These are phyloP conservation scores for Pyrenophora seminiperda DNA, from an alignment of 2,329 filamentous ascomycete genomes.

Conservation along the genomic window DNA sequence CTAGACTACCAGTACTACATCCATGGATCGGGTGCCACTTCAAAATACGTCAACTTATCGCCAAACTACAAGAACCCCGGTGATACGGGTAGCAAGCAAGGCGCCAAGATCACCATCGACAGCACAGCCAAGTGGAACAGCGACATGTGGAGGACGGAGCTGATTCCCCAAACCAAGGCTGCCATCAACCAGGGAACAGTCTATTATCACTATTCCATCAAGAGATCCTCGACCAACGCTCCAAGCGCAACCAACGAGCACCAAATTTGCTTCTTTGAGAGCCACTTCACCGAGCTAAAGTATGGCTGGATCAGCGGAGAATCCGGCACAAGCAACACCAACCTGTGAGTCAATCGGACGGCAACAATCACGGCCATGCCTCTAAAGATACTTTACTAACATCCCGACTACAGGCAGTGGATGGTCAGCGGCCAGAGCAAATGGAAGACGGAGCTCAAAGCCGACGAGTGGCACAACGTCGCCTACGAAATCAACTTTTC, in stretches of 20 bases:
- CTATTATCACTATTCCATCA: slow-evolving; percentile 75
- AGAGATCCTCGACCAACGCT: slow-evolving; percentile 62
- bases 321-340: slow-evolving; percentile 56
- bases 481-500: slow-evolving; percentile 75
- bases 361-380: too few relatives aligned
- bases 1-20: slow-evolving; percentile 64
- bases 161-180: slow-evolving; percentile 72
- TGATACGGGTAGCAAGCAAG: slow-evolving; percentile 65
- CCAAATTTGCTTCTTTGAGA: slow-evolving; percentile 68
- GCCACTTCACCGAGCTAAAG: slow-evolving; percentile 77
- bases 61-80: slow-evolving; percentile 67
- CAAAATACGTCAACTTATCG: slow-evolving; percentile 66
- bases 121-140: slow-evolving; percentile 72
- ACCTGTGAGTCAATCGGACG: slow-evolving; percentile 56
- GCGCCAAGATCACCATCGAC: slow-evolving; percentile 70
- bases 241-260: slow-evolving; percentile 69
- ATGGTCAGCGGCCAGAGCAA: slow-evolving; percentile 64
- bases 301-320: slow-evolving; percentile 64
- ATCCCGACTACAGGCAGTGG: slow-evolving; percentile 58
- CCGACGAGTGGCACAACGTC: slow-evolving; percentile 75
- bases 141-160: slow-evolving; percentile 75
- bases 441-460: slow-evolving; percentile 66
- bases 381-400: not conserved
- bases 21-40: slow-evolving; percentile 64
- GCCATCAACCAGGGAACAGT: slow-evolving; percentile 70